Percentiles rank a stretch among this genome's conserved stretches.
These are phyloP conservation scores for Coccomyxa subellipsoidea DNA, from an alignment of 163 green algal species.

Conservation along the genomic window DNA sequence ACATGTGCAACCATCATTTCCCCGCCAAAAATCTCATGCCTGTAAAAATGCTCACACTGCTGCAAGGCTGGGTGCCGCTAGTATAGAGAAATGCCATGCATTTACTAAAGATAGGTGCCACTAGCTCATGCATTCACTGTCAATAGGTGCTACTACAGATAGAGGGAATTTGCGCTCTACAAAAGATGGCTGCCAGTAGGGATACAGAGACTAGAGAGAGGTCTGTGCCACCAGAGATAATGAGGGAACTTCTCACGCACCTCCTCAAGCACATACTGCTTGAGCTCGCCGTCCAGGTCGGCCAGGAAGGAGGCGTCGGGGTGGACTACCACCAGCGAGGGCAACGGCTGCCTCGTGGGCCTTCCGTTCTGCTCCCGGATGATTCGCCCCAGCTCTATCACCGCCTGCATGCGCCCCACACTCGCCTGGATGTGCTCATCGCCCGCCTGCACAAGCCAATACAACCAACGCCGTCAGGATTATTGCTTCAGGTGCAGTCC, in stretches of 20 bases:
- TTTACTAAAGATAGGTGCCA: too few species aligned
- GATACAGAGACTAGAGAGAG: too few species aligned
- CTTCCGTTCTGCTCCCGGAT: slow-evolving; percentile 57
- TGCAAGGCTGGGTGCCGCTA: too few species aligned
- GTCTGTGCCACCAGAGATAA: too few species aligned
- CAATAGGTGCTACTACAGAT: too few species aligned
- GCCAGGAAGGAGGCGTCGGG: slow-evolving; percentile 78
- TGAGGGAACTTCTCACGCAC: neutral
- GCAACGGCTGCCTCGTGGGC: slow-evolving; percentile 61
- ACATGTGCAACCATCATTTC: too few species aligned
- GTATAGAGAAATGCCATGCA: too few species aligned
- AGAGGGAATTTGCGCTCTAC: too few species aligned
- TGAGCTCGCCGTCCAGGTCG: slow-evolving; percentile 79
- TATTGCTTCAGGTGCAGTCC: neutral
- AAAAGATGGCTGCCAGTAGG: too few species aligned
- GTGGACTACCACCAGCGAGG: slow-evolving; percentile 80
- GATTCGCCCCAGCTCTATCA: slow-evolving; percentile 85
- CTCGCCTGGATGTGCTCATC: slow-evolving; percentile 77
- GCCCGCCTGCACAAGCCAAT: slow-evolving; percentile 29
- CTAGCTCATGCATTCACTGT: too few species aligned
- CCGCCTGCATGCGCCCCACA: slow-evolving; percentile 81
- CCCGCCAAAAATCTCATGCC: too few species aligned
- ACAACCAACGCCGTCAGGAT: neutral
- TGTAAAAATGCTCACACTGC: too few species aligned
- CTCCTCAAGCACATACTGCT: slow-evolving; percentile 88